These are phyloP conservation scores for Saksenaea oblongispora DNA, from an alignment of 371 early-diverging fungal species.

Conservation along the genomic window DNA sequence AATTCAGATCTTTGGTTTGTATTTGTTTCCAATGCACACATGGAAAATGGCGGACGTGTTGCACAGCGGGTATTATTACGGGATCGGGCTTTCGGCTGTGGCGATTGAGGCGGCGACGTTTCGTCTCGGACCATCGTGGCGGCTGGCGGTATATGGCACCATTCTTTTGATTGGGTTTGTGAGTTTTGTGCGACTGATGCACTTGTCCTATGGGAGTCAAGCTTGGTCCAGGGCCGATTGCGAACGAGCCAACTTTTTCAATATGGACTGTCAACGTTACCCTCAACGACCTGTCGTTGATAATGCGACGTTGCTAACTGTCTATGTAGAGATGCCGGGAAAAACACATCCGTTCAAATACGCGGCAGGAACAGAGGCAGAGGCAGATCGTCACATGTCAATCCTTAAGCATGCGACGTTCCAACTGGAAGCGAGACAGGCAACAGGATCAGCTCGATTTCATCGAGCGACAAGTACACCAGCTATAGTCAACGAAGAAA, in stretches of 20 bases:
- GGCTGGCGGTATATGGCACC: slow-evolving; percentile 19
- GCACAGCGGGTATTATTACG: slow-evolving; percentile 21
- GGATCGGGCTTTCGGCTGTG: slow-evolving; percentile 16
- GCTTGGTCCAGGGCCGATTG: slow-evolving; percentile 8
- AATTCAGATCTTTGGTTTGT: slow-evolving; percentile 14
- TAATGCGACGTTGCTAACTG: slow-evolving; percentile 1
- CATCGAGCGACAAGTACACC: slow-evolving; percentile 34
- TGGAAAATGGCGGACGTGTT: slow-evolving; percentile 30
- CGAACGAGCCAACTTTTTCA: neutral
- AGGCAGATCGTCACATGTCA: slow-evolving; percentile 22
- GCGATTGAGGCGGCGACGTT: slow-evolving; percentile 24
- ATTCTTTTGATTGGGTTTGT: slow-evolving; percentile 11
- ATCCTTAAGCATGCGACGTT: slow-evolving; percentile 18
- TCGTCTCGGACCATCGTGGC: slow-evolving; percentile 14
- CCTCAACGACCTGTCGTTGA: neutral
- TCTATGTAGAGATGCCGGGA: slow-evolving; percentile 25
- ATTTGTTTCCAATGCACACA: slow-evolving; percentile 8
- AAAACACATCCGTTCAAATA: slow-evolving; percentile 25
- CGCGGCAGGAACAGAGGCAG: slow-evolving; percentile 24
- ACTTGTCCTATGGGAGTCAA: slow-evolving; percentile 15
- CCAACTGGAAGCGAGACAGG: slow-evolving; percentile 13
- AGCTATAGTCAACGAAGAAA: slow-evolving; percentile 14
- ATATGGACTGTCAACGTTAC: slow-evolving; percentile 15
- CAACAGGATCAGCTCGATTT: slow-evolving; percentile 23
- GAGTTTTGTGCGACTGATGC: slow-evolving; percentile 16